Conservation (phyloP, 202 grass and related monocot genomes). For the Zizania palustris region DNA sequence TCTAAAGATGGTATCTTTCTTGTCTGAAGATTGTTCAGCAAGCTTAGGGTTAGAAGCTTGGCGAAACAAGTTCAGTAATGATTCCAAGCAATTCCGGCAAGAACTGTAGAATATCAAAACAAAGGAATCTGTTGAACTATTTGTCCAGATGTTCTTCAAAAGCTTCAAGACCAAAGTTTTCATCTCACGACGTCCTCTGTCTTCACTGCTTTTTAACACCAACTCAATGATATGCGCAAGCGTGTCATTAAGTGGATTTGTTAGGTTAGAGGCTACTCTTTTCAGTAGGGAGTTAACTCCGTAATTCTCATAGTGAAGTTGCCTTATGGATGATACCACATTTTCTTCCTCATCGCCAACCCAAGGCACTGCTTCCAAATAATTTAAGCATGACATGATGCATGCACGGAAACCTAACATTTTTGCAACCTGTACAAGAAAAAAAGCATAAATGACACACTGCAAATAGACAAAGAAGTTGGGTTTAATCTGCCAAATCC, state of each 20-base stretch:
- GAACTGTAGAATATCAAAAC: constrained; percentile 50
- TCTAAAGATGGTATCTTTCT: constrained; percentile 39
- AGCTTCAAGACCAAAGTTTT: constrained; percentile 70
- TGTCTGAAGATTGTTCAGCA: constrained; percentile 38
- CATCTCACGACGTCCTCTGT: constrained; percentile 68
- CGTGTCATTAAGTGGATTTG: constrained; percentile 46
- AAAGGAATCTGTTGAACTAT: constrained; percentile 48
- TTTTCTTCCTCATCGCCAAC: constrained; percentile 75
- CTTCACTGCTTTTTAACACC: constrained; percentile 67
- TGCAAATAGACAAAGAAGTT: not conserved
- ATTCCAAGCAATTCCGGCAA: constrained; percentile 58
- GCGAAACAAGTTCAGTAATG: constrained; percentile 49
- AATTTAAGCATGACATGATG: constrained; percentile 68
- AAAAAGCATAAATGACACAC: not conserved
- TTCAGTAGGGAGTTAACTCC: constrained; percentile 54
- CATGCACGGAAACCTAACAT: constrained; percentile 58
- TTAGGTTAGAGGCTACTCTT: constrained; percentile 59
- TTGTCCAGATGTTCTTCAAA: constrained; percentile 51
- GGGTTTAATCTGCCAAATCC: not conserved
- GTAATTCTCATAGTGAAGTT: constrained; percentile 52
- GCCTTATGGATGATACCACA: constrained; percentile 57
- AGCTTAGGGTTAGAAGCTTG: constrained; percentile 47
- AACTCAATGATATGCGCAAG: constrained; percentile 60
- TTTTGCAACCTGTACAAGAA: constrained; percentile 53
- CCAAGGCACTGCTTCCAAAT: constrained; percentile 73